Evolutionary conservation across 768 basidiomycete species (phyloP).

Genomic region (Amanita phalloides): DNA sequence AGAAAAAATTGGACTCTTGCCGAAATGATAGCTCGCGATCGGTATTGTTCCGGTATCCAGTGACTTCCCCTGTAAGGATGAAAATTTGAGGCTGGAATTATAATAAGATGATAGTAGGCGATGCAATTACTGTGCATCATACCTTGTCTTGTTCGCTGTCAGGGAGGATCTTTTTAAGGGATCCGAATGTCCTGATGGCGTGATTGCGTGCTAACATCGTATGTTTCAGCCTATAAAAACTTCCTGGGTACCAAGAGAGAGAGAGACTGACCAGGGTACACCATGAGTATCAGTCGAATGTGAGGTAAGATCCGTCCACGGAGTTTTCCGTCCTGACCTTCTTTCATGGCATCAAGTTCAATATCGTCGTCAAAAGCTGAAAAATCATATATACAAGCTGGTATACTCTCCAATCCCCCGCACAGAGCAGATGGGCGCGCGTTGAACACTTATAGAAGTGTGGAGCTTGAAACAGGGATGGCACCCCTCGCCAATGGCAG

Average conservation of each 20-base stretch:
- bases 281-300: slow-evolving; percentile 11
- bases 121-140: neutral
- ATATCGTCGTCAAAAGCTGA: slow-evolving; percentile 61
- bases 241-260: neutral
- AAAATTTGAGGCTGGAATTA: slow-evolving; percentile 52
- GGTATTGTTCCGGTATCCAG: slow-evolving; percentile 68
- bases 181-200: slow-evolving; percentile 38
- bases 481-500: slow-evolving; percentile 81
- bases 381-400: slow-evolving; percentile 62
- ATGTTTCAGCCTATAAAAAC: neutral
- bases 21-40: slow-evolving; percentile 69
- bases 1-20: slow-evolving; percentile 81
- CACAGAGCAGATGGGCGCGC: slow-evolving; percentile 71
- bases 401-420: slow-evolving; percentile 46
- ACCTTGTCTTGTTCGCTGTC: slow-evolving; percentile 43
- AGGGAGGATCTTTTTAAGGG: slow-evolving; percentile 41
- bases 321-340: slow-evolving; percentile 5
- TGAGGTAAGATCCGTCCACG: neutral
- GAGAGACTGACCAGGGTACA: slow-evolving; percentile 21
- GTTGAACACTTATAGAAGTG: slow-evolving; percentile 52
- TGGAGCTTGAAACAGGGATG: slow-evolving; percentile 69
- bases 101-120: neutral
- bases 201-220: slow-evolving; percentile 37
- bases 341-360: slow-evolving; percentile 22
- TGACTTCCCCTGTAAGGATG: slow-evolving; percentile 53